Evolutionary conservation across 2,329 filamentous ascomycete species (phyloP).

Genomic region (Diaporthe helianthi): DNA sequence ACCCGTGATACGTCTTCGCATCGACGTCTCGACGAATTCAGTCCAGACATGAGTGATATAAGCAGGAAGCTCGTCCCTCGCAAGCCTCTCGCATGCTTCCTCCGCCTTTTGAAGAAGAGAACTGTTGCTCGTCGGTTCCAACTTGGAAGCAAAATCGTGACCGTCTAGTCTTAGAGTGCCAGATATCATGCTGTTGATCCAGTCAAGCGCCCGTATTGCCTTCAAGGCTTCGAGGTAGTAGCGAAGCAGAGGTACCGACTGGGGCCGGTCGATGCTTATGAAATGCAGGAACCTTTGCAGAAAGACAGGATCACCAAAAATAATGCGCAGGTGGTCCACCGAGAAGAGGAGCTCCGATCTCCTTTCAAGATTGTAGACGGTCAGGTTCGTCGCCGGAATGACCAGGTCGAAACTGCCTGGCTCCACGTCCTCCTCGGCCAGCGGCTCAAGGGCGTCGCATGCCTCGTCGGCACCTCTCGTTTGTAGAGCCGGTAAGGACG

Average conservation of each 20-base stretch:
- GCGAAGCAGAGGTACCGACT: conserved; percentile 69
- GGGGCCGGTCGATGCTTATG: conserved; percentile 63
- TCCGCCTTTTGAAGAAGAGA: conserved; percentile 67
- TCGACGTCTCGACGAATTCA: conserved; percentile 72
- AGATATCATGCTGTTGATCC: conserved; percentile 72
- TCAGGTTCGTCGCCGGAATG: conserved; percentile 41
- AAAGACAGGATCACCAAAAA: conserved; percentile 37
- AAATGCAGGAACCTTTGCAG: conserved; percentile 70
- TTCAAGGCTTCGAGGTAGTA: conserved; percentile 78
- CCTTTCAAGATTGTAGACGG: conserved; percentile 57
- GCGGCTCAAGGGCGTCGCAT: conserved; percentile 55
- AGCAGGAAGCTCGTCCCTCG: conserved; percentile 72
- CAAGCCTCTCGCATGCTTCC: conserved; percentile 69
- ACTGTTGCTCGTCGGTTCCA: conserved; percentile 60
- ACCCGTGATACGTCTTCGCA: conserved; percentile 71
- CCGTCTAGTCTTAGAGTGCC: conserved; percentile 63
- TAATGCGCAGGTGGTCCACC: conserved; percentile 51
- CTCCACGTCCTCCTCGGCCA: conserved; percentile 53
- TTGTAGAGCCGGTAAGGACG: conserved; percentile 43
- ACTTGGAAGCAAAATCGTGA: conserved; percentile 60
- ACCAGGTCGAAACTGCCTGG: conserved; percentile 58
- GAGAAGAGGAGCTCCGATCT: conserved; percentile 64
- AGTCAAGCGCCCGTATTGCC: conserved; percentile 72
- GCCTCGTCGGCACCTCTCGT: conserved; percentile 62
- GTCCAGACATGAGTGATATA: conserved; percentile 75